phyloP scores from a whole-genome alignment of 208 protist genomes.

The Leishmania guyanensis region DNA sequence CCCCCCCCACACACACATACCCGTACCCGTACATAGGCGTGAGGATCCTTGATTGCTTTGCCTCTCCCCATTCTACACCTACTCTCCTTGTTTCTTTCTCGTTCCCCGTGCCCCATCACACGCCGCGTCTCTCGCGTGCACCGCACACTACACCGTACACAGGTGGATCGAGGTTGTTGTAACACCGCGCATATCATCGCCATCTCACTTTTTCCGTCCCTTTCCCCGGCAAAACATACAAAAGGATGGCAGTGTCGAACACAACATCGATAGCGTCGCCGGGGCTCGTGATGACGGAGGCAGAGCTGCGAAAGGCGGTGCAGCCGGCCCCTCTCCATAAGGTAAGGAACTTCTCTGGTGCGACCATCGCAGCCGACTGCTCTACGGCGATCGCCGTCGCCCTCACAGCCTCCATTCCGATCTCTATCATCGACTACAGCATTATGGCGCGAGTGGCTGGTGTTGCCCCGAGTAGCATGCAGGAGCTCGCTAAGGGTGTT shows the following conservation, averaged over 20 bases:
- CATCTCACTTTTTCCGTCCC: background rate
- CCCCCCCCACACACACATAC: background rate
- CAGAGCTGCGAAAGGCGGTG: conserved; percentile 35
- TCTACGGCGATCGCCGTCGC: conserved; percentile 67
- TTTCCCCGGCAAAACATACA: background rate
- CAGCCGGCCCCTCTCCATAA: conserved; percentile 43
- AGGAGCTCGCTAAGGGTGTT: conserved; percentile 64
- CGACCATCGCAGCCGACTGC: conserved; percentile 62
- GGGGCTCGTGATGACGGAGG: conserved; percentile 29
- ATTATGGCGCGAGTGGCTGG: conserved; percentile 87
- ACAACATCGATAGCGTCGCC: background rate
- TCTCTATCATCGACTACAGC: conserved; percentile 91
- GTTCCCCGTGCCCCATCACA: background rate
- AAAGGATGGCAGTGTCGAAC: background rate
- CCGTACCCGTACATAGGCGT: background rate
- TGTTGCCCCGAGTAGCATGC: conserved; percentile 71
- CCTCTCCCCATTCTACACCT: background rate
- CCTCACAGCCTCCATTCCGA: conserved; percentile 73
- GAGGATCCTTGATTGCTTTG: background rate
- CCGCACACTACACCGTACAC: background rate
- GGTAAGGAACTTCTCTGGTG: conserved; percentile 50
- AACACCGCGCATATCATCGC: background rate
- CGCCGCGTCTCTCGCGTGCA: background rate
- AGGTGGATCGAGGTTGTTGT: background rate
- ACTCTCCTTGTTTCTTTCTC: background rate